phyloP scores from a whole-genome alignment of 192 early-diverging fungal genomes.

The Gaertneriomyces semiglobifer region DNA sequence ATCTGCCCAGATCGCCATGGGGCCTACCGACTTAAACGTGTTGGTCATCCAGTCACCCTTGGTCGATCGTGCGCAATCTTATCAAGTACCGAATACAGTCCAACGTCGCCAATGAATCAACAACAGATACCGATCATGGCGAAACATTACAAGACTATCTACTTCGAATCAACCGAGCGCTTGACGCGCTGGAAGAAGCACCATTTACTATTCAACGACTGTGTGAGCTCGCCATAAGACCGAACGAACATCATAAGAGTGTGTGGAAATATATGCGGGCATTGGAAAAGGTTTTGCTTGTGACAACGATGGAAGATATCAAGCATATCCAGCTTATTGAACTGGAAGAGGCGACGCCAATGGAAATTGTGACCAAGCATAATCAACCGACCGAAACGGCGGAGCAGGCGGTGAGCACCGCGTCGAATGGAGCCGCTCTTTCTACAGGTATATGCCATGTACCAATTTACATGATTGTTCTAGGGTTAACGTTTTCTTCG shows the following conservation, averaged over 20 bases:
- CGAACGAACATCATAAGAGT: constrained; percentile 14
- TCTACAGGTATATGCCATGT: no score
- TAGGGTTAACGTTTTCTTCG: no score
- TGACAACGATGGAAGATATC: constrained; percentile 10
- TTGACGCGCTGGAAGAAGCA: constrained; percentile 10
- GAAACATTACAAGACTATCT: constrained; percentile 11
- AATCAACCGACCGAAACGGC: no score
- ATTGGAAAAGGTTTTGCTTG: constrained; percentile 27
- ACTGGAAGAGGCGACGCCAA: not conserved
- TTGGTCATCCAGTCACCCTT: constrained; percentile 5
- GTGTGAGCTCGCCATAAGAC: constrained; percentile 17
- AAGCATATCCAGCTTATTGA: constrained; percentile 3
- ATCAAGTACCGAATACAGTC: constrained; percentile 2
- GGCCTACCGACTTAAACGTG: no score
- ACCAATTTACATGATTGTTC: no score
- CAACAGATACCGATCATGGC: not conserved
- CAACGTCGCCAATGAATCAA: constrained; percentile 11
- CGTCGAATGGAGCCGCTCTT: no score
- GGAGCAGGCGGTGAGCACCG: no score
- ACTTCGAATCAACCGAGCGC: not conserved
- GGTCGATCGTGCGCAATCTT: not conserved
- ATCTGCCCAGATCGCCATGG: no score
- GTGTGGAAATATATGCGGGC: constrained; percentile 26
- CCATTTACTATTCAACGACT: constrained; percentile 26
- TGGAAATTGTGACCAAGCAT: not conserved